phyloP scores from a whole-genome alignment of 2,329 filamentous ascomycete genomes.

The Emericellopsis atlantica region DNA sequence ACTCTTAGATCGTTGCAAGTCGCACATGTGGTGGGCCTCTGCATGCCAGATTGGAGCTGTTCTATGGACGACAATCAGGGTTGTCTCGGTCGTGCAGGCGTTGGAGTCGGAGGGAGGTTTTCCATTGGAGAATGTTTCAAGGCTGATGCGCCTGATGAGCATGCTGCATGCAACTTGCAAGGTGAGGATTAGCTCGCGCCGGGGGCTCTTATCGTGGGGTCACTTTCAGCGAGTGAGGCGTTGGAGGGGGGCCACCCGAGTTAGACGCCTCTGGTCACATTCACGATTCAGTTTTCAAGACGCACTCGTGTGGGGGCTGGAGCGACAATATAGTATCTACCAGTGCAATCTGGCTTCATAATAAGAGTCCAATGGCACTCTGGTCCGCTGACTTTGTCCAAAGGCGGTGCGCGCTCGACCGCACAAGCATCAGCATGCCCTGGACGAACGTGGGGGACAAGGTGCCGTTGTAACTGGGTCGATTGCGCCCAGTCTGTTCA shows the following conservation, averaged over 20 bases:
- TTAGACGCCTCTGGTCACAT: neutral
- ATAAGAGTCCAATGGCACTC: neutral
- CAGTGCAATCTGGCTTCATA: neutral
- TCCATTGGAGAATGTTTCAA: neutral
- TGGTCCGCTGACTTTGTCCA: too few relatives aligned
- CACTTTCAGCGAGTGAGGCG: too few relatives aligned
- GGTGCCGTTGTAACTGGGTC: too few relatives aligned
- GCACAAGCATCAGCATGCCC: too few relatives aligned
- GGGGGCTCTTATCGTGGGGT: neutral
- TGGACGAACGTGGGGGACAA: too few relatives aligned
- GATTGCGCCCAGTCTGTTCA: too few relatives aligned
- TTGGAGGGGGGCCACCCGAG: too few relatives aligned
- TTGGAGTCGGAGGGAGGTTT: neutral
- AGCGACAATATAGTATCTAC: too few relatives aligned
- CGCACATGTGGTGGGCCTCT: neutral
- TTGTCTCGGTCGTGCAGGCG: neutral
- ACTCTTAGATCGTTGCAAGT: neutral
- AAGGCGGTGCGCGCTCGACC: too few relatives aligned
- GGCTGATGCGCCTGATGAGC: conserved; percentile 1
- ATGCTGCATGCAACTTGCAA: too few relatives aligned
- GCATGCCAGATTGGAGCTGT: neutral
- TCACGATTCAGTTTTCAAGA: neutral
- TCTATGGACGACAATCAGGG: neutral
- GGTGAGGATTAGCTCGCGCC: neutral
- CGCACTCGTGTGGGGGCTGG: neutral